These are phyloP conservation scores for Recurvomyces mirabilis DNA, from an alignment of 495 filamentous ascomycete genomes.

Conservation along the genomic window DNA sequence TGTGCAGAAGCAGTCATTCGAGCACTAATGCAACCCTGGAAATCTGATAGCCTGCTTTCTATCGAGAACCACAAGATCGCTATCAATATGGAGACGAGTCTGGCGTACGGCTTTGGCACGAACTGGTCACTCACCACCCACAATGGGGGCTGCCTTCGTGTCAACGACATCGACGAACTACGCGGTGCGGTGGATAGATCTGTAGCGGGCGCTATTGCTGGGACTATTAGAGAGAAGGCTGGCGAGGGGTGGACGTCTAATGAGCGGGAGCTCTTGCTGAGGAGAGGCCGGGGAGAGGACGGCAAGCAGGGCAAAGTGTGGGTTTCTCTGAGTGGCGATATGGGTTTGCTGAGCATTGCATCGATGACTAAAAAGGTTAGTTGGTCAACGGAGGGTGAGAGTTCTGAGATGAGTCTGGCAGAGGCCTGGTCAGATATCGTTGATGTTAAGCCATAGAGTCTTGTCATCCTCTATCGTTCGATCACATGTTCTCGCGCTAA, in stretches of 20 bases:
- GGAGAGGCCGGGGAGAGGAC: background rate
- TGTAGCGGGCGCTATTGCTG: conserved; percentile 4
- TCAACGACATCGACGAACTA: conserved; percentile 8
- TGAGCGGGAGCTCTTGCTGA: conserved; percentile 6
- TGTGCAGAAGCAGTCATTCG: conserved; percentile 1
- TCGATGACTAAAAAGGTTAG: conserved; percentile 7
- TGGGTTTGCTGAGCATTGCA: background rate
- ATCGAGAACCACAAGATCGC: background rate
- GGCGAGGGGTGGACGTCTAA: conserved; percentile 11
- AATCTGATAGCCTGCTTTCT: background rate
- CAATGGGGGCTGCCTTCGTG: background rate
- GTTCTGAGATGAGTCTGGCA: background rate
- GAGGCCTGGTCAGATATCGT: background rate
- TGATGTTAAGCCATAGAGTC: no score
- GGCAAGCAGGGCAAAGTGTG: background rate
- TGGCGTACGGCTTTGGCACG: conserved; percentile 8
- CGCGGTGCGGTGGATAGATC: background rate
- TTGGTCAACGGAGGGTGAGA: background rate
- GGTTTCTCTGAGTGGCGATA: conserved; percentile 6
- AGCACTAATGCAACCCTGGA: conserved; percentile 6
- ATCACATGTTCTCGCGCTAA: no score
- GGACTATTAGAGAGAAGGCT: background rate
- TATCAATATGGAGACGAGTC: conserved; percentile 5
- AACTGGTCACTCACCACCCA: background rate
- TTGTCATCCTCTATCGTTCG: no score